These are phyloP conservation scores for Sporodiniella umbellata DNA, from an alignment of 371 early-diverging fungal genomes.

Conservation along the genomic window DNA sequence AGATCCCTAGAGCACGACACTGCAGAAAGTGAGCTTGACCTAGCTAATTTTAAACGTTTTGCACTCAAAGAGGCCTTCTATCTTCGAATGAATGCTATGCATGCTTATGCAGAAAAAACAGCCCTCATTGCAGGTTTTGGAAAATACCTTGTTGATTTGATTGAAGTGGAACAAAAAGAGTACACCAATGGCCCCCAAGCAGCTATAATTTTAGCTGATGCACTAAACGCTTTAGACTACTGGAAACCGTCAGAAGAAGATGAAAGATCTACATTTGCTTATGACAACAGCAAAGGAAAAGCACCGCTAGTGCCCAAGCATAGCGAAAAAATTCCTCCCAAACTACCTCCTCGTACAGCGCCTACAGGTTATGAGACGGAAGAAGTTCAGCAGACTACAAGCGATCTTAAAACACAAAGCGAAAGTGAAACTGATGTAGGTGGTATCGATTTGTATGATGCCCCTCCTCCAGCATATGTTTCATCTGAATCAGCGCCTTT, in stretches of 20 bases:
- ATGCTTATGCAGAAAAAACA: slow-evolving; percentile 43
- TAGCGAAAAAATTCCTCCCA: neutral
- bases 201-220: slow-evolving; percentile 37
- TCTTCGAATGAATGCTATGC: slow-evolving; percentile 46
- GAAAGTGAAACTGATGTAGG: slow-evolving; percentile 24
- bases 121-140: slow-evolving; percentile 49
- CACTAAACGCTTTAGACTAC: slow-evolving; percentile 32
- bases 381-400: slow-evolving; percentile 22
- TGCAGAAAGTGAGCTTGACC: slow-evolving; percentile 38
- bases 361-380: slow-evolving; percentile 13
- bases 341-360: slow-evolving; percentile 4
- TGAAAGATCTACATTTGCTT: slow-evolving; percentile 30
- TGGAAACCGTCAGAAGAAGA: slow-evolving; percentile 40
- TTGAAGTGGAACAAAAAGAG: slow-evolving; percentile 33
- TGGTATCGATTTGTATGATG: slow-evolving; percentile 34
- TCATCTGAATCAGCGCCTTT: slow-evolving; percentile 8
- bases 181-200: slow-evolving; percentile 38
- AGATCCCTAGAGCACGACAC: slow-evolving; percentile 39
- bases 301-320: slow-evolving; percentile 10
- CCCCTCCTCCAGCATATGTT: slow-evolving; percentile 39
- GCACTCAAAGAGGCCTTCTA: slow-evolving; percentile 50
- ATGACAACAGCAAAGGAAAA: slow-evolving; percentile 11
- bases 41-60: slow-evolving; percentile 49
- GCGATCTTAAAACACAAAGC: slow-evolving; percentile 19
- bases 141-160: slow-evolving; percentile 43